Percentiles rank a stretch among this genome's conserved stretches.
phyloP scores from a whole-genome alignment of 495 filamentous ascomycete species.

The Platismatia glauca region DNA sequence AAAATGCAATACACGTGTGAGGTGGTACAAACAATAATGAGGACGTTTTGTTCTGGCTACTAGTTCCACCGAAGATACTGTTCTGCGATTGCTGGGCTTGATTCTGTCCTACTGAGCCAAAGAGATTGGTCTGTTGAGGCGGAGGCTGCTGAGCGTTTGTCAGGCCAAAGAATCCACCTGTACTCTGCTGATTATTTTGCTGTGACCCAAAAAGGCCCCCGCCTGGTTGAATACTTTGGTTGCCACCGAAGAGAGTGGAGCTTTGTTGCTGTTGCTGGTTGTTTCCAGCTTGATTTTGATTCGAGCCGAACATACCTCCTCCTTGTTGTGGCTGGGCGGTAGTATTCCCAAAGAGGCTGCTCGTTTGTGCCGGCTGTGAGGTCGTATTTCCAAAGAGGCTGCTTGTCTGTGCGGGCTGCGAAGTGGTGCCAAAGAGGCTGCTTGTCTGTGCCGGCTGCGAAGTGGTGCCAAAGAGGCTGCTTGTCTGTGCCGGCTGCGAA shows the following conservation, averaged over 20 bases:
- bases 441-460: not conserved
- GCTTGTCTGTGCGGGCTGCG: constrained; percentile 14
- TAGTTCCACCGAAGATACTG: constrained; percentile 31
- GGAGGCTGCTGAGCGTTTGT: constrained; percentile 20
- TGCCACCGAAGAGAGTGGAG: constrained; percentile 27
- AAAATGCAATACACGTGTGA: not conserved
- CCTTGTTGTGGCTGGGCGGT: constrained; percentile 26
- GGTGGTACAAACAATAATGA: constrained; percentile 16
- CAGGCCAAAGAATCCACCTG: constrained; percentile 17
- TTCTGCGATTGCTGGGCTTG: constrained; percentile 25
- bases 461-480: too few species aligned
- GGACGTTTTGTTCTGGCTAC: constrained; percentile 16
- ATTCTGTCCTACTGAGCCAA: constrained; percentile 27
- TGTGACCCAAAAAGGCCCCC: constrained; percentile 29
- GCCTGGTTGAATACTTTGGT: constrained; percentile 24
- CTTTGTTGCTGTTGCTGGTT: constrained; percentile 27
- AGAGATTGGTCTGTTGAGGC: constrained; percentile 31
- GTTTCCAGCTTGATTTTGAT: constrained; percentile 26
- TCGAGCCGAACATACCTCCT: constrained; percentile 30
- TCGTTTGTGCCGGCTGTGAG: constrained; percentile 26
- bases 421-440: not conserved
- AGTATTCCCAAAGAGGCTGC: constrained; percentile 30
- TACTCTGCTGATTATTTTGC: constrained; percentile 19
- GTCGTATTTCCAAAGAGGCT: constrained; percentile 33
- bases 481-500: too few species aligned